Evolutionary conservation across 345 rosid species (phyloP), one percentile per base, ranked within the genome.

Genomic region (Abelmoschus esculentus): DNA sequence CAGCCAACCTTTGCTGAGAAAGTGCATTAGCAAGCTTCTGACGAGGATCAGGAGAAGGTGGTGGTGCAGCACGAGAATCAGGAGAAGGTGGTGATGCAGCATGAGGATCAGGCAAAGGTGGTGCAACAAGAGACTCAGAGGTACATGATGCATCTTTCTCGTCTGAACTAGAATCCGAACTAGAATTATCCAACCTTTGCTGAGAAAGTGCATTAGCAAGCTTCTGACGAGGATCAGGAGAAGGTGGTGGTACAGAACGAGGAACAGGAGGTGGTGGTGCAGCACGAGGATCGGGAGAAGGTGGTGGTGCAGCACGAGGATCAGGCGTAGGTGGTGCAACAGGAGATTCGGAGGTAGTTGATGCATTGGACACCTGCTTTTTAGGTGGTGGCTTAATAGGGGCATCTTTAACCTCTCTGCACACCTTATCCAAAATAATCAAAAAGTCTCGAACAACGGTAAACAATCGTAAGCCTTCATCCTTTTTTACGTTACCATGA

Each of bases 401-500:
- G 12, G 87, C 83, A 14, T 82, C 90, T 75, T 80, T 79, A 15
- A 95, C 90, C 81, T 91, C 88, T 80, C 78, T 91, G 83, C 99
- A 95, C 0, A 75, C 83, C 79, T 90, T 95, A 60, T 95, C 98
- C 74, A 91, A 73, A 40, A 91, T 88, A 72, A 85, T 82, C 83
- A 95, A 74, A 76, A 95, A 91, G 80, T 95, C 92, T 6, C 99
- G 81, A 8, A 95, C 88, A 12, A 91, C 80, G 61, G 70, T 66
- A 74, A 95, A 95, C 79, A 95, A 78, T 14, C 93, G 90, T 61
- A 95, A 72, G 31, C 98, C 98, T 70, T 95, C 98, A 53, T 92
- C 96, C 81, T 85, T 91, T 50, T 93, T 92, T 1, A 96, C 79
- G 61, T 95, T 95, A 34, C 99, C 99, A 77, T 95, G 98, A 85